A percentile compares a stretch with the other conserved stretches of the same genome.
phyloP scores from a whole-genome alignment of 495 filamentous ascomycete genomes.

The Penicillium paxilli region DNA sequence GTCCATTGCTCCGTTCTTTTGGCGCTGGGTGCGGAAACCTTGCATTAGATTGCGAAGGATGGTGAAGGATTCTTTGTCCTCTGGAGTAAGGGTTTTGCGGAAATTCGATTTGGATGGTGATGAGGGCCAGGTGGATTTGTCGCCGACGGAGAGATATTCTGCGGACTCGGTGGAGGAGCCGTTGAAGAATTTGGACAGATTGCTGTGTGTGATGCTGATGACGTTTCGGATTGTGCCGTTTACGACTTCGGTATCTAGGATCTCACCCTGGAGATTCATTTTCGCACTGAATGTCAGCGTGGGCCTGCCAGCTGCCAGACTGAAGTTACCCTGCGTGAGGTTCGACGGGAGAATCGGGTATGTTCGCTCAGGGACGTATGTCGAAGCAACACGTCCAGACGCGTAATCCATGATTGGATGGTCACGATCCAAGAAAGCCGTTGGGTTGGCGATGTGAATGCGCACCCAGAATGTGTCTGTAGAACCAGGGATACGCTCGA shows the following conservation, averaged over 20 bases:
- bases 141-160: constrained; percentile 40
- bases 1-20: constrained; percentile 43
- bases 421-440: constrained; percentile 68
- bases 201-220: constrained; percentile 65
- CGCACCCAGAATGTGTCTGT: constrained; percentile 72
- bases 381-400: constrained; percentile 57
- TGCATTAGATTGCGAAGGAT: constrained; percentile 43
- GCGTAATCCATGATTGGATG: constrained; percentile 64
- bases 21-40: constrained; percentile 37
- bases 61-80: constrained; percentile 42
- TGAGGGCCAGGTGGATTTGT: constrained; percentile 18
- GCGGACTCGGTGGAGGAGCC: constrained; percentile 8
- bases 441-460: constrained; percentile 90
- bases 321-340: constrained; percentile 62
- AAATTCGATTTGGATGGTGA: constrained; percentile 10
- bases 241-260: constrained; percentile 68
- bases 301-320: constrained; percentile 63
- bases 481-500: constrained; percentile 64
- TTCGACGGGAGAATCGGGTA: constrained; percentile 71
- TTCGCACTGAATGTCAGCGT: constrained; percentile 82
- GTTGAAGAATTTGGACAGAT: constrained; percentile 51
- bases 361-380: constrained; percentile 74
- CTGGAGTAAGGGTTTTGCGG: constrained; percentile 23
- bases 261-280: constrained; percentile 62
- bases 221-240: constrained; percentile 74